Percentiles rank a stretch among this genome's conserved stretches.
Evolutionary conservation across 768 basidiomycete genomes (phyloP).

Genomic region (Fomitopsis serialis): DNA sequence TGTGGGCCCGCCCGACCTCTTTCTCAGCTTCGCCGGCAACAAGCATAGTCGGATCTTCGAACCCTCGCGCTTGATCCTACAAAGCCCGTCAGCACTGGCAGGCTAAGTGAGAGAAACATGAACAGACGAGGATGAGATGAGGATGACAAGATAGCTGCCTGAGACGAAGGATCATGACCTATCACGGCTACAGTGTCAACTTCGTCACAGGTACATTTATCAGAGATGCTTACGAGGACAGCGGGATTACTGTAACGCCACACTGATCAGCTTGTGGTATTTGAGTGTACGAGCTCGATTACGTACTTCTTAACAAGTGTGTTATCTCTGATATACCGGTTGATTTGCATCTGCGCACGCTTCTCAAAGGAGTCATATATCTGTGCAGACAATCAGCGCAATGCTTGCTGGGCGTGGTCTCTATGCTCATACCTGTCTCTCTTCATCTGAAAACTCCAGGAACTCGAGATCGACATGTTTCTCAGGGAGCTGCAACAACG

Average conservation of each 20-base stretch:
- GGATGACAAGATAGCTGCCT: conserved; percentile 74
- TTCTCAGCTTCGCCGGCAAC: conserved; percentile 44
- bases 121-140: conserved; percentile 53
- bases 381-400: conserved; percentile 20
- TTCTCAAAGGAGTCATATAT: conserved; percentile 56
- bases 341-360: conserved; percentile 47
- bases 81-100: not conserved
- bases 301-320: conserved; percentile 69
- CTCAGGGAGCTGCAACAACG: conserved; percentile 56
- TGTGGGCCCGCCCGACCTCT: conserved; percentile 49
- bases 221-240: conserved; percentile 33
- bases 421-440: conserved; percentile 45
- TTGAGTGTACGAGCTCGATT: not conserved
- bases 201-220: not conserved
- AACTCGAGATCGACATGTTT: conserved; percentile 56
- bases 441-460: conserved; percentile 60
- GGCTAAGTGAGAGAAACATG: not conserved
- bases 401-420: not conserved
- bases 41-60: conserved; percentile 46
- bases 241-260: conserved; percentile 35
- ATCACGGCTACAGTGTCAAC: not conserved
- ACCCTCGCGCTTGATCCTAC: conserved; percentile 38
- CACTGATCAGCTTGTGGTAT: not conserved
- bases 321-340: conserved; percentile 55
- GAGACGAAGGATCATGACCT: conserved; percentile 72